These are phyloP conservation scores for Setaria viridis DNA, from an alignment of 202 grass and related monocot species.

Conservation along the genomic window DNA sequence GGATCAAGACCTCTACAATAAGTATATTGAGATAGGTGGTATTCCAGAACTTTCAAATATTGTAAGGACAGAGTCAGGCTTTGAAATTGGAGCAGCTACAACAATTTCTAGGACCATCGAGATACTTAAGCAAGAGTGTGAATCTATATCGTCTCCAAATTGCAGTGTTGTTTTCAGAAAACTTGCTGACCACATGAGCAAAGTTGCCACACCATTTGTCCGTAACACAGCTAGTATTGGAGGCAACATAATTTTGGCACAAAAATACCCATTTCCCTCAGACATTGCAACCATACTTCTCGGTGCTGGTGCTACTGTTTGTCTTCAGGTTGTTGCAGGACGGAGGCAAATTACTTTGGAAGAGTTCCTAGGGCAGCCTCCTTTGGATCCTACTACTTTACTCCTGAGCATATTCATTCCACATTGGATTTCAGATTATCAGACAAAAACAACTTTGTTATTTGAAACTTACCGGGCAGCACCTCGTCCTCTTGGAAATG, in stretches of 20 bases:
- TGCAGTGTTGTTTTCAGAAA: slow-evolving; percentile 63
- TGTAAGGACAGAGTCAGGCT: slow-evolving; percentile 42
- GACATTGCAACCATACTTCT: slow-evolving; percentile 93
- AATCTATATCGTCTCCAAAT: slow-evolving; percentile 10
- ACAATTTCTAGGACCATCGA: slow-evolving; percentile 67
- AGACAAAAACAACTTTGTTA: slow-evolving; percentile 27
- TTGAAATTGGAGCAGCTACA: slow-evolving; percentile 69
- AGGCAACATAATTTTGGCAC: slow-evolving; percentile 82
- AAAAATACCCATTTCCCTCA: slow-evolving; percentile 76
- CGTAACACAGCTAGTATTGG: slow-evolving; percentile 89
- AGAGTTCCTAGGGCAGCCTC: slow-evolving; percentile 71
- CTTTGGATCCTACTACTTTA: slow-evolving; percentile 60
- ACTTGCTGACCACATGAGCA: slow-evolving; percentile 79
- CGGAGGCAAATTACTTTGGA: slow-evolving; percentile 62
- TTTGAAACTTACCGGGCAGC: slow-evolving; percentile 93
- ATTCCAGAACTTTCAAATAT: slow-evolving; percentile 71
- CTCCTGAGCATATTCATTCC: slow-evolving; percentile 83
- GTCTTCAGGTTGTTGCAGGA: slow-evolving; percentile 55
- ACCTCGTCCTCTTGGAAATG: slow-evolving; percentile 80
- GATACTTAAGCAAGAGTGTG: slow-evolving; percentile 52
- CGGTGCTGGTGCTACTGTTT: slow-evolving; percentile 61
- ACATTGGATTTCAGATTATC: slow-evolving; percentile 45
- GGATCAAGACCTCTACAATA: slow-evolving; percentile 64
- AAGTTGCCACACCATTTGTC: slow-evolving; percentile 85
- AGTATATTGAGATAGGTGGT: slow-evolving; percentile 74